phyloP scores from a whole-genome alignment of 306 rosid genomes.

The Prosopis cineraria region DNA sequence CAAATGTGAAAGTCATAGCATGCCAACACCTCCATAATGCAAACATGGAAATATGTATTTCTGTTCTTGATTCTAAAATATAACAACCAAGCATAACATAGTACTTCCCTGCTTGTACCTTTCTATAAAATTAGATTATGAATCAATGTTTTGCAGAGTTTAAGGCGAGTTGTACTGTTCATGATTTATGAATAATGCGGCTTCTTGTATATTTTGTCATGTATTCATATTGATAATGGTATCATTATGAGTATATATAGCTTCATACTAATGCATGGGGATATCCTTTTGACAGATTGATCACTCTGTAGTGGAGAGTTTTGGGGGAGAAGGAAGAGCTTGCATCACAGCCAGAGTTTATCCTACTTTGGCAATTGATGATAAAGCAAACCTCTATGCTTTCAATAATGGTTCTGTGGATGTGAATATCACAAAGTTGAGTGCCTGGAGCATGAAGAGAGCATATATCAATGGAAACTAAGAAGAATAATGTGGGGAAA shows the following conservation, averaged over 20 bases:
- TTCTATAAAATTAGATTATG: too few species aligned
- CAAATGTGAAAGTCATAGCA: too few species aligned
- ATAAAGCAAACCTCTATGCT: slow-evolving; percentile 51
- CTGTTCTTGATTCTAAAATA: not conserved
- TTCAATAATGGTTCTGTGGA: slow-evolving; percentile 68
- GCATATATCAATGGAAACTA: slow-evolving; percentile 46
- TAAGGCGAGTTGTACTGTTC: too few species aligned
- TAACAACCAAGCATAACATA: not conserved
- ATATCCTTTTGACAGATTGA: not conserved
- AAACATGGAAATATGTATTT: not conserved
- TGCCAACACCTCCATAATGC: not conserved
- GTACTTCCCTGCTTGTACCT: too few species aligned
- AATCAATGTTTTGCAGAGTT: too few species aligned
- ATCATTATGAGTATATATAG: too few species aligned
- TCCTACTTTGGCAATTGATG: slow-evolving; percentile 70
- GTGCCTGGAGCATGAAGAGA: slow-evolving; percentile 80
- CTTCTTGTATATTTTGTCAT: too few species aligned
- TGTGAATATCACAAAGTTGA: slow-evolving; percentile 57
- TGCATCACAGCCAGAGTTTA: slow-evolving; percentile 84
- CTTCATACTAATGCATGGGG: not conserved
- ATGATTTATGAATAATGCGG: not conserved
- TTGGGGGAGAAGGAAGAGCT: slow-evolving; percentile 69
- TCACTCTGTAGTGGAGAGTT: slow-evolving; percentile 58
- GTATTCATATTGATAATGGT: too few species aligned
- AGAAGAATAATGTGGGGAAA: too few species aligned